phyloP scores from a whole-genome alignment of 2,329 filamentous ascomycete genomes.

The Dissoconium aciculare region DNA sequence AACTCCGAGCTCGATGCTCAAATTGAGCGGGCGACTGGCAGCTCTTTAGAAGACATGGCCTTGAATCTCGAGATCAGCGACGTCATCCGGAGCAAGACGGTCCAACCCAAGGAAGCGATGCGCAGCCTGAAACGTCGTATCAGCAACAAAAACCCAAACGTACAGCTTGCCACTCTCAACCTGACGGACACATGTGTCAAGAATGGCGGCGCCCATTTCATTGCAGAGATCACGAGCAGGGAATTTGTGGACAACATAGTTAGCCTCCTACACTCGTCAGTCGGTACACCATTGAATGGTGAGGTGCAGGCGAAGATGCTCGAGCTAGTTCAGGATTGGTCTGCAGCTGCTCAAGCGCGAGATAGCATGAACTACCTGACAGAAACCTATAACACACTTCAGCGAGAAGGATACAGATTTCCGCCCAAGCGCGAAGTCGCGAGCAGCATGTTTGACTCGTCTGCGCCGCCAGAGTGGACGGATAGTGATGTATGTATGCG shows the following conservation, averaged over 20 bases:
- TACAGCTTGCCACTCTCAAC: conserved; percentile 86
- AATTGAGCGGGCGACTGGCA: conserved; percentile 86
- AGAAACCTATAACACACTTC: conserved; percentile 70
- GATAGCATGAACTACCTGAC: conserved; percentile 73
- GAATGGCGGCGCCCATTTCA: conserved; percentile 91
- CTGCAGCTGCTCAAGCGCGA: conserved; percentile 71
- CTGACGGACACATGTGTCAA: conserved; percentile 97
- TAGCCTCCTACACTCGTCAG: conserved; percentile 72
- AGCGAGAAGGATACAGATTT: conserved; percentile 75
- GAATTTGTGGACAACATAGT: conserved; percentile 98
- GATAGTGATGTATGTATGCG: conserved; percentile 99
- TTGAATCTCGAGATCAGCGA: conserved; percentile 97
- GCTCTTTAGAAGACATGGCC: conserved; percentile 94
- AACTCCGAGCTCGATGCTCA: conserved; percentile 91
- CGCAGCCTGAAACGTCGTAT: conserved; percentile 85
- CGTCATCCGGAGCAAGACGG: conserved; percentile 90
- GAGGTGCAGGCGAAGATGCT: conserved; percentile 84
- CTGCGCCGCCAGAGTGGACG: conserved; percentile 92
- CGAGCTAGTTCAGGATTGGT: conserved; percentile 88
- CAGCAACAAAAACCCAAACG: conserved; percentile 94
- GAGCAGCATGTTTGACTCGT: conserved; percentile 97
- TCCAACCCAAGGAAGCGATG: conserved; percentile 97
- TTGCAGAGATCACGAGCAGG: conserved; percentile 83
- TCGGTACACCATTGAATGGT: conserved; percentile 57
- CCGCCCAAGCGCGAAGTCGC: conserved; percentile 73